Conservation (phyloP, 1,284 basidiomycete species). For the Pseudozyma tsukubaensis region DNA sequence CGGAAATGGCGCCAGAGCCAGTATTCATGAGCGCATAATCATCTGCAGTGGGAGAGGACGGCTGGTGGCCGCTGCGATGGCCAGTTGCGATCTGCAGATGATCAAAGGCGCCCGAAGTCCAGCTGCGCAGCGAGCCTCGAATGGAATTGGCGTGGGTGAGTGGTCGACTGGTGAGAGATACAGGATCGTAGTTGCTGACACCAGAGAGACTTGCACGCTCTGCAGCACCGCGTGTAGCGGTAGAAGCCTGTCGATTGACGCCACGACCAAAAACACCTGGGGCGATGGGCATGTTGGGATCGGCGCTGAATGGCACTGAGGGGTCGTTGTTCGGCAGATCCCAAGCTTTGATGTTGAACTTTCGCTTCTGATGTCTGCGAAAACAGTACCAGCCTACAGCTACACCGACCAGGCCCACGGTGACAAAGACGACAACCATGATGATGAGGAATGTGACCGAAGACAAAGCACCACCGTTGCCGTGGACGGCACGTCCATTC, state of each 20-base stretch:
- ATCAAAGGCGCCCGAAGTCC: constrained; percentile 45
- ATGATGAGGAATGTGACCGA: constrained; percentile 22
- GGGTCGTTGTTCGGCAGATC: constrained; percentile 43
- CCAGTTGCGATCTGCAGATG: constrained; percentile 18
- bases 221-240: constrained; percentile 4
- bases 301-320: constrained; percentile 36
- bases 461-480: constrained; percentile 17
- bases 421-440: constrained; percentile 33
- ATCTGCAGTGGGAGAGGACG: constrained; percentile 5
- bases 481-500: constrained; percentile 25
- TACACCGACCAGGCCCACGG: constrained; percentile 31
- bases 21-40: constrained; percentile 39
- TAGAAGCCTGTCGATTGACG: constrained; percentile 20
- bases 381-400: constrained; percentile 46
- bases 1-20: neutral
- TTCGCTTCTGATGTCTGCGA: constrained; percentile 33
- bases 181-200: constrained; percentile 33
- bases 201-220: constrained; percentile 30
- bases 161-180: constrained; percentile 21
- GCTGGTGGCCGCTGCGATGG: constrained; percentile 4
- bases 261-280: constrained; percentile 40
- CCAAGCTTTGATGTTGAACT: constrained; percentile 43
- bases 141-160: constrained; percentile 26
- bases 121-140: constrained; percentile 43
- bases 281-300: constrained; percentile 44